These are phyloP conservation scores for Arabidopsis thaliana DNA, from an alignment of 345 rosid species.

Conservation along the genomic window TAIR10.1 NC_003070.9:21364001-21364500, in stretches of 20 bases:
- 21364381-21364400: not conserved
- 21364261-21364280: conserved; percentile 7
- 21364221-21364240: not conserved
- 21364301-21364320: conserved; percentile 24
- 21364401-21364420: not conserved
- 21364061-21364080: conserved; percentile 42
- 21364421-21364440: conserved; percentile 36
- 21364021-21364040: conserved; percentile 11
- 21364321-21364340: conserved; percentile 8
- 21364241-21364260: not conserved
- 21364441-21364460: not conserved
- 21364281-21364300: conserved; percentile 6
- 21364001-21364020: conserved; percentile 18
- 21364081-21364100: conserved; percentile 39
- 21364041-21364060: conserved; percentile 46
- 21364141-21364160: not conserved
- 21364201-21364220: conserved; percentile 22
- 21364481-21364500: conserved; percentile 60
- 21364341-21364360: conserved; percentile 20
- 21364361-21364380: not conserved
- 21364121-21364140: conserved; percentile 2
- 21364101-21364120: conserved; percentile 47
- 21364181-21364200: not conserved
- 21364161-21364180: not conserved
- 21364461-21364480: conserved; percentile 6